Base-by-base conservation (phyloP, 169 alveolate genomes). In the Plasmodium yoelii region DNA sequence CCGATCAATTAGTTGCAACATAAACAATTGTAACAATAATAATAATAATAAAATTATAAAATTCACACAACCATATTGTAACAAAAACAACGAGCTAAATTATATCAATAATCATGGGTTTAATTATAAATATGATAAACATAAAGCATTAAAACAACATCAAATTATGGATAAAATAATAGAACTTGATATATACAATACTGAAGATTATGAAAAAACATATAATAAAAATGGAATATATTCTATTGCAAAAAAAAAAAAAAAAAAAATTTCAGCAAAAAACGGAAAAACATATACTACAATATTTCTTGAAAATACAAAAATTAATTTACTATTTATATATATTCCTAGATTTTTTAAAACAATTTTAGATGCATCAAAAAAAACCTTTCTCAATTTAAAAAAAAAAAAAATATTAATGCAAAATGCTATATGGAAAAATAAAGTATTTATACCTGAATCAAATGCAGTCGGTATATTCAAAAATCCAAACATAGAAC, bases 371-470 rank as follows among this genome's bases (percentile, higher is more conserved):
- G 73, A 67, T 19, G 34, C 12, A 64, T 34, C 72, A 4, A 89
- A 92, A 51, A 88, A 53, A 46, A 77, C 84, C 22, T 65, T 88
- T 70, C 74, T 71, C 47, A 82, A 88, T 64, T 92, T 88, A 89
- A 67, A 90, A 65, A 64, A 88, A 26, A 70, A 88, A 59, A 73
- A 90, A 59, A 57, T 70, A 10, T 22, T 92, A 34, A 92, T 92
- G 93, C 93, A 88, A 73, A 73, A 73, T 46, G 95, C 95, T 28
- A 88, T 92, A 13, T 92, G 95, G 95, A 57, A 68, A 34, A 68
- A 56, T 61, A 67, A 88, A 55, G 87, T 80, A 65, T 72, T 92
- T 28, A 84, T 92, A 80, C 95, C 95, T 18, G 92, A 75, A 28
- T 46, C 93, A 51, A 75, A 74, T 70, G 39, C 88, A 69, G 49